phyloP scores from a whole-genome alignment of 2,329 filamentous ascomycete genomes.

The Colletotrichum destructivum region DNA sequence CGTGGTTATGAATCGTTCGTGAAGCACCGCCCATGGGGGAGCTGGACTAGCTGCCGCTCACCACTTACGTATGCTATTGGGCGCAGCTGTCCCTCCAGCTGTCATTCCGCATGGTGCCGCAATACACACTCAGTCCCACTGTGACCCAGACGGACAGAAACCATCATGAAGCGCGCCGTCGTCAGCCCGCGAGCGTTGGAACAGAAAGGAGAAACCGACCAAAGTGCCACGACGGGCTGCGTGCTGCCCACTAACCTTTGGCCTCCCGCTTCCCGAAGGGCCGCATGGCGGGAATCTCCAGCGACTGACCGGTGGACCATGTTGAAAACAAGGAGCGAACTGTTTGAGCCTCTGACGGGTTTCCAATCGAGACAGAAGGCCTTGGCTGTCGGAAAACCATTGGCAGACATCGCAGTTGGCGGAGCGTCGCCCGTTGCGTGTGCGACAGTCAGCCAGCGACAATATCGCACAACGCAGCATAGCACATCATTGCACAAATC shows the following conservation, averaged over 20 bases:
- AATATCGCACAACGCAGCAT: neutral
- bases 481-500: neutral
- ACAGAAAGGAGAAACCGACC: neutral
- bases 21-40: neutral
- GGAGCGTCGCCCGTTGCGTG: constrained; percentile 5
- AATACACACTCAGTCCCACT: neutral
- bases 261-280: constrained; percentile 30
- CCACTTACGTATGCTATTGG: neutral
- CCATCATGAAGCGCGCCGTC: constrained; percentile 26
- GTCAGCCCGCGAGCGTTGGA: constrained; percentile 1
- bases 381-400: constrained; percentile 26
- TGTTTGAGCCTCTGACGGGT: constrained; percentile 32
- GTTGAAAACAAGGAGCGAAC: constrained; percentile 5
- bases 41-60: neutral
- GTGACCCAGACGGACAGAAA: constrained; percentile 1
- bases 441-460: neutral
- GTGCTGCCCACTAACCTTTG: neutral
- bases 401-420: neutral
- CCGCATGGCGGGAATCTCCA: constrained; percentile 8
- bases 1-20: neutral
- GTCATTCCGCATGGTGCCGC: neutral
- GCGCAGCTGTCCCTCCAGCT: neutral
- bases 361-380: constrained; percentile 12
- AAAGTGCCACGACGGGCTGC: constrained; percentile 5
- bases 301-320: neutral